Percentiles rank a stretch among this genome's conserved stretches.
These are phyloP conservation scores for Gnomoniopsis sp. DNA, from an alignment of 2,329 filamentous ascomycete species.

Conservation along the genomic window DNA sequence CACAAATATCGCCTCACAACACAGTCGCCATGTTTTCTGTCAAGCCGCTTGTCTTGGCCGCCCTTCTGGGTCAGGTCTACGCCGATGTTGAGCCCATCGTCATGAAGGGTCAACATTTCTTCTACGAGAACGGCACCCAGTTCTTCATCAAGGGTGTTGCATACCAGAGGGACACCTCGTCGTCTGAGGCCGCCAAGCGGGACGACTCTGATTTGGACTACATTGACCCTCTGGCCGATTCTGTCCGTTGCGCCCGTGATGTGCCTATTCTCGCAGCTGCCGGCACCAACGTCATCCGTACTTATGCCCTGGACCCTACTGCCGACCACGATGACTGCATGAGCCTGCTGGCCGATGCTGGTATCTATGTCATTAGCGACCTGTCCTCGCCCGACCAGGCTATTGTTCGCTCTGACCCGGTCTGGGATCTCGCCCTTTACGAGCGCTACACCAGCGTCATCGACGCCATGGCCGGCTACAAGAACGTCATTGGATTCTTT, in stretches of 20 bases:
- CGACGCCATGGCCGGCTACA: slow-evolving; percentile 76
- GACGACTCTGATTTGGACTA: slow-evolving; percentile 52
- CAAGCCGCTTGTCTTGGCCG: slow-evolving; percentile 15
- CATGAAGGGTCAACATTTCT: slow-evolving; percentile 51
- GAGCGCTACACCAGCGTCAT: slow-evolving; percentile 79
- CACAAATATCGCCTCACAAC: background rate
- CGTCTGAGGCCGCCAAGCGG: slow-evolving; percentile 41
- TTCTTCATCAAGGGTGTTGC: slow-evolving; percentile 88
- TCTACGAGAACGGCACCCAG: slow-evolving; percentile 69
- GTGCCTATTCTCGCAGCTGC: slow-evolving; percentile 76
- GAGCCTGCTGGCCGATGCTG: slow-evolving; percentile 73
- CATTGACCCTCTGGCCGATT: slow-evolving; percentile 78
- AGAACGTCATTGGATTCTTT: slow-evolving; percentile 95
- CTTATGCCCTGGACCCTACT: slow-evolving; percentile 85
- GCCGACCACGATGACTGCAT: slow-evolving; percentile 81
- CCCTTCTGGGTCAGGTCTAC: slow-evolving; percentile 11
- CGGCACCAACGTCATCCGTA: slow-evolving; percentile 88
- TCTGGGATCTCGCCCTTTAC: slow-evolving; percentile 78
- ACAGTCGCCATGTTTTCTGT: slow-evolving; percentile 14
- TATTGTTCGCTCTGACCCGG: slow-evolving; percentile 76
- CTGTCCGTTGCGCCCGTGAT: slow-evolving; percentile 72
- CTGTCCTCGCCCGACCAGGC: slow-evolving; percentile 76
- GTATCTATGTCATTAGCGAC: slow-evolving; percentile 95
- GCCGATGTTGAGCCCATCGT: slow-evolving; percentile 17
- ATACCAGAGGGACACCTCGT: slow-evolving; percentile 78